Evolutionary conservation across 2,329 filamentous ascomycete genomes (phyloP).

Genomic region (Colletotrichum eleusines): DNA sequence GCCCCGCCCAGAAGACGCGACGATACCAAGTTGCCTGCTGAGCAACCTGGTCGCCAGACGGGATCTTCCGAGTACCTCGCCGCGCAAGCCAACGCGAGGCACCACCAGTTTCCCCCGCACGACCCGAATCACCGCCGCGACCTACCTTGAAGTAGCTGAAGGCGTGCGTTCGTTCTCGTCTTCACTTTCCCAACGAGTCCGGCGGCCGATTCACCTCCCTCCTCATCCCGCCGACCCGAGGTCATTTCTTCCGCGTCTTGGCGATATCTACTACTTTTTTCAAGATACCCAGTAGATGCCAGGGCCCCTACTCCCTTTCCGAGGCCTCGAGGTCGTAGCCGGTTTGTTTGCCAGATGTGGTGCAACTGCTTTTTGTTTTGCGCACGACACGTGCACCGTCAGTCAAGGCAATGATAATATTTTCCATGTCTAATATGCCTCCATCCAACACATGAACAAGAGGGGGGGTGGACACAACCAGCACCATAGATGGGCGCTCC

Average conservation of each 20-base stretch:
- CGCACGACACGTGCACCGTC: conserved; percentile 28
- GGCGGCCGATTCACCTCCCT: neutral
- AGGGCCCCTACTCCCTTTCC: neutral
- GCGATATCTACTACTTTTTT: conserved; percentile 40
- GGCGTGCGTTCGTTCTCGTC: conserved; percentile 16
- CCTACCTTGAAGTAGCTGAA: conserved; percentile 49
- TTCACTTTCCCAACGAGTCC: neutral
- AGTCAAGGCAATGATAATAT: conserved; percentile 40
- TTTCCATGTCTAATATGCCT: conserved; percentile 40
- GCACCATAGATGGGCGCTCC: conserved; percentile 39
- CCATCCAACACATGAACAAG: conserved; percentile 34
- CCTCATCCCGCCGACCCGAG: conserved; percentile 18
- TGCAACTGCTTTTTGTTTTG: conserved; percentile 14
- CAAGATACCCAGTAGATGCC: conserved; percentile 41
- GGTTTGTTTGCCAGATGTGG: conserved; percentile 10
- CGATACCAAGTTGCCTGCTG: conserved; percentile 71
- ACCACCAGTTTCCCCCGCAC: conserved; percentile 55
- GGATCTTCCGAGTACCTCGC: conserved; percentile 65
- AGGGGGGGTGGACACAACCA: neutral
- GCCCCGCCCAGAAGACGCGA: conserved; percentile 52
- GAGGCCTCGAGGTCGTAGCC: conserved; percentile 33
- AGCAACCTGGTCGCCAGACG: conserved; percentile 67
- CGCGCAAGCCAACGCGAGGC: conserved; percentile 57
- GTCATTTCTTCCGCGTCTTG: conserved; percentile 30
- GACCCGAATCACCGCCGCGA: conserved; percentile 58